Evolutionary conservation across 2,329 filamentous ascomycete genomes (phyloP), one percentile per base, ranked within the genome.

Genomic region (Penicillium sp.): DNA sequence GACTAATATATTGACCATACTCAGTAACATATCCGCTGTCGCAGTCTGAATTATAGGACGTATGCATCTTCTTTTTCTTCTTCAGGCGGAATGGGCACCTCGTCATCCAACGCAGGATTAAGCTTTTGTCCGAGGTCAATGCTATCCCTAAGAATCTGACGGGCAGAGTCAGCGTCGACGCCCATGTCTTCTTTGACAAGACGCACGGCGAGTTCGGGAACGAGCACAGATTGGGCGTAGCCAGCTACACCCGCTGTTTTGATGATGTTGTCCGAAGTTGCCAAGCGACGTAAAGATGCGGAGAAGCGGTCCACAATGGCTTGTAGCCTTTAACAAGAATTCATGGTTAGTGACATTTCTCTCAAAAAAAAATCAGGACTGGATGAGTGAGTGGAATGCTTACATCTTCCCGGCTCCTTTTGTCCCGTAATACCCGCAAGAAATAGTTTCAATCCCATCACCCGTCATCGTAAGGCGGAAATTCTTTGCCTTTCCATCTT

Each of bases 391-490:
- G 18, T 23, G 4, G 30, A 20, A 13, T 32, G 33, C 59, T 50
- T 84, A 88, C 81, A 96, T 90, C 45, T 82, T 73, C 42, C 83
- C 83, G 45, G 88, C 79, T 1, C 91, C 91, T 17, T 86, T 82
- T 2, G 86, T 82, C 1, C 91, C 91, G 71, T 96, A 96, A 71
- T 96, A 96, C 0, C 91, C 91, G 8, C 89, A 88, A 3, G 82
- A 85, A 24, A 87, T 78, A 49, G 77, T 80, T 42, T 80, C 77
- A 23, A 83, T 74, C 4, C 65, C 67, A 48, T 66, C 69, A n/a
- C 62, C 70, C 51, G 66, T 69, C 17, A 74, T 63, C 24, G 79
- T 84, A 52, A 83, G 80, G 45, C 83, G 75, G 49, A 89, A 74
- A 21, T 81, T 87, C 46, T 83, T 79, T 24, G 81, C 82, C 64